phyloP scores from a whole-genome alignment of 2,329 filamentous ascomycete species.

The Ascomycota sp. region DNA sequence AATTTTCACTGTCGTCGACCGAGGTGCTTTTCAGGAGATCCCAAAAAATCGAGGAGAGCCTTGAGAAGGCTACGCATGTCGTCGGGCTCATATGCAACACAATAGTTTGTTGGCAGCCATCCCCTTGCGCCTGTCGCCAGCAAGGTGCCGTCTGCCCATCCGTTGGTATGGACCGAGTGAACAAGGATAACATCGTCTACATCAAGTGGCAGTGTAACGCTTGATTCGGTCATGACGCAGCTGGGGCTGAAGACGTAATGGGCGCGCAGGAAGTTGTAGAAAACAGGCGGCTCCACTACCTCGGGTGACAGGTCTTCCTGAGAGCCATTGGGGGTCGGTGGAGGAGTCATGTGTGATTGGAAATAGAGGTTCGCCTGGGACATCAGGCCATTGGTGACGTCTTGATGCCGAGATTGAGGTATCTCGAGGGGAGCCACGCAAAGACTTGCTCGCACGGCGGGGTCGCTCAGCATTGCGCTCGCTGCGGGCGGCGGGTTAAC shows the following conservation, averaged over 20 bases:
- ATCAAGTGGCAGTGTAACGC: slow-evolving; percentile 71
- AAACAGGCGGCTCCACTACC: slow-evolving; percentile 35
- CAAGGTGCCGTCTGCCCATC: slow-evolving; percentile 92
- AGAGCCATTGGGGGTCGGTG: slow-evolving; percentile 50
- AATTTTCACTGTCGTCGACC: slow-evolving; percentile 55
- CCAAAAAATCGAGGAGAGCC: slow-evolving; percentile 79
- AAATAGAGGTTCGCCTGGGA: slow-evolving; percentile 20
- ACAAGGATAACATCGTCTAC: slow-evolving; percentile 85
- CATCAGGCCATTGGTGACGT: slow-evolving; percentile 11
- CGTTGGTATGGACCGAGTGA: slow-evolving; percentile 93
- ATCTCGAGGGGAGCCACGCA: slow-evolving; percentile 39
- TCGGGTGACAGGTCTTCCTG: slow-evolving; percentile 32
- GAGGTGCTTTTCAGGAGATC: slow-evolving; percentile 65
- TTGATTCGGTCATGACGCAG: slow-evolving; percentile 57
- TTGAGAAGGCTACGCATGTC: slow-evolving; percentile 71
- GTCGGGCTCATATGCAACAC: slow-evolving; percentile 79
- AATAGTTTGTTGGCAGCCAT: slow-evolving; percentile 97
- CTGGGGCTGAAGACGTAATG: slow-evolving; percentile 82
- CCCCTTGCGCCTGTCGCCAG: slow-evolving; percentile 70
- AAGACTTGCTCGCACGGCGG: slow-evolving; percentile 33
- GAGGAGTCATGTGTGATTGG: slow-evolving; percentile 52
- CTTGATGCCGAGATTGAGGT: slow-evolving; percentile 18
- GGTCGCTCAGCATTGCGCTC: slow-evolving; percentile 18
- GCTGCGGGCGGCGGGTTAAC: slow-evolving; percentile 7
- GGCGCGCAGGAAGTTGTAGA: slow-evolving; percentile 86